phyloP scores from a whole-genome alignment of 192 early-diverging fungal genomes.

The Allomyces arbusculus region DNA sequence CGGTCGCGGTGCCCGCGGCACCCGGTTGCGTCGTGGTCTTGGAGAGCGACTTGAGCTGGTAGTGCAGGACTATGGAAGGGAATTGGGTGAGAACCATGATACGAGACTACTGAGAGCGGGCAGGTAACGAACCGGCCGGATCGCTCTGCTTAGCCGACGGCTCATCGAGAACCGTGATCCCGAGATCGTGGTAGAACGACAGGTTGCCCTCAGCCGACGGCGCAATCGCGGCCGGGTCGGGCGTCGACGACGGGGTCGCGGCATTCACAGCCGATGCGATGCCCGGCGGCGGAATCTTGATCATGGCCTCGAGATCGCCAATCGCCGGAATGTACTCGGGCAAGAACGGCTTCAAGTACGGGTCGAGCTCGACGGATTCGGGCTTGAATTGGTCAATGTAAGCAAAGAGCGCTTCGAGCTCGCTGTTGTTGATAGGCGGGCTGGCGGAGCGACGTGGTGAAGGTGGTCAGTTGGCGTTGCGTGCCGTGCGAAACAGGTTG shows the following conservation, averaged over 20 bases:
- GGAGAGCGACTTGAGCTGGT: conserved; percentile 2
- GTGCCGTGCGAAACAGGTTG: not conserved
- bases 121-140: not conserved
- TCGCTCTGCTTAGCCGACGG: conserved; percentile 2
- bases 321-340: conserved; percentile 40
- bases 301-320: conserved; percentile 44
- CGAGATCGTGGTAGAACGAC: not conserved
- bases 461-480: not conserved
- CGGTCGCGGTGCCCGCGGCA: not conserved
- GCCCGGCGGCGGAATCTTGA: conserved; percentile 11
- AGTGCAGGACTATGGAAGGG: not conserved
- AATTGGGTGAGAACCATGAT: not conserved
- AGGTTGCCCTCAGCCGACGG: not conserved
- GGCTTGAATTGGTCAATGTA: conserved; percentile 28
- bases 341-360: conserved; percentile 27
- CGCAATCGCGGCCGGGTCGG: not conserved
- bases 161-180: conserved; percentile 2
- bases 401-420: conserved; percentile 27
- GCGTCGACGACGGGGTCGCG: not conserved
- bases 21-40: not conserved
- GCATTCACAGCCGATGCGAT: not conserved
- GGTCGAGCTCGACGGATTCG: conserved; percentile 29
- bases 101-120: no score
- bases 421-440: conserved; percentile 6
- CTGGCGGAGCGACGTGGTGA: not conserved